Conservation (phyloP, 164 flowering plant species). For the Stephania japonica region DNA sequence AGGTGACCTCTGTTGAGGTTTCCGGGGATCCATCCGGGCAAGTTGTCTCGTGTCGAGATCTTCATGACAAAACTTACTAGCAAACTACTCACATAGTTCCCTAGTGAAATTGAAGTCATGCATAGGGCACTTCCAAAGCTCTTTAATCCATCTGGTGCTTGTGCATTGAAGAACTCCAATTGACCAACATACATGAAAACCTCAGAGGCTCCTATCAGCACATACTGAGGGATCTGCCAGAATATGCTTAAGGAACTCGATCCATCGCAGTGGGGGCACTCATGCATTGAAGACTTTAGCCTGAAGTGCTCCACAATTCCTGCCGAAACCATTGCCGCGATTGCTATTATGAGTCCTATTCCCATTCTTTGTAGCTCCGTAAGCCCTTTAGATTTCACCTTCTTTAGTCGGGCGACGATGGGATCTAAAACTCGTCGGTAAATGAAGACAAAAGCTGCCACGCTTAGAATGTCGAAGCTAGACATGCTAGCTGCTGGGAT, state of each 20-base stretch:
- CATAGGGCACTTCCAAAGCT: constrained; percentile 95
- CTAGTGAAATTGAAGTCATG: constrained; percentile 88
- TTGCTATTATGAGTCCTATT: constrained; percentile 70
- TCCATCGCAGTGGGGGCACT: constrained; percentile 50
- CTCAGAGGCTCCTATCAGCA: constrained; percentile 80
- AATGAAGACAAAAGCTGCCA: constrained; percentile 64
- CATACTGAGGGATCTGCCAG: constrained; percentile 94
- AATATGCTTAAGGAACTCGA: constrained; percentile 81
- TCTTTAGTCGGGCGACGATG: constrained; percentile 36
- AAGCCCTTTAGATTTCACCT: constrained; percentile 41
- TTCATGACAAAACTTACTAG: constrained; percentile 73
- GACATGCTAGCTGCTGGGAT: constrained; percentile 97
- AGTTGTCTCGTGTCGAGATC: constrained; percentile 50
- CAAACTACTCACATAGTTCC: constrained; percentile 85
- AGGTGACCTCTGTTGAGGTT: constrained; percentile 85
- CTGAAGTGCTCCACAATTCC: constrained; percentile 72
- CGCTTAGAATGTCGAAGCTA: constrained; percentile 85
- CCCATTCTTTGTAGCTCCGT: constrained; percentile 94
- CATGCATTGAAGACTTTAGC: constrained; percentile 49
- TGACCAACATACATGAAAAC: constrained; percentile 95
- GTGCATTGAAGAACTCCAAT: constrained; percentile 84
- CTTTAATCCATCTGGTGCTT: constrained; percentile 83
- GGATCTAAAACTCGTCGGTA: constrained; percentile 68
- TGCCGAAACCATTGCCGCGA: constrained; percentile 75
- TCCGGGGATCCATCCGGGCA: constrained; percentile 92